phyloP scores from a whole-genome alignment of 495 filamentous ascomycete genomes.

The Glarea lozoyensis region DNA sequence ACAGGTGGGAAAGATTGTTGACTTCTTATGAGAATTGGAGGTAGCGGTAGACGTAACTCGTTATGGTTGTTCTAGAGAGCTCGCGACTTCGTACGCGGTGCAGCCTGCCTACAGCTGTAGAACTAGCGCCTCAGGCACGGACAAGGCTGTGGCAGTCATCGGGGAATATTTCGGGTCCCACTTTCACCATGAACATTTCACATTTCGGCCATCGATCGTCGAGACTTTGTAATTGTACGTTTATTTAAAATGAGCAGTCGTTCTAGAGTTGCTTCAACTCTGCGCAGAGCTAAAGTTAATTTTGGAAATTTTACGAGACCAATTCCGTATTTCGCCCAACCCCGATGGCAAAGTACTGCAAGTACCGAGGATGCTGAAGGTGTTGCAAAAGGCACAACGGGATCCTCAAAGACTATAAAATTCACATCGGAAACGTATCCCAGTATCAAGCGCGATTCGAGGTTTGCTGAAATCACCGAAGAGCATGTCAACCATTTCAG shows the following conservation, averaged over 20 bases:
- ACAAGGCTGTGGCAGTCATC: slow-evolving; percentile 14
- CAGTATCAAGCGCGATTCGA: slow-evolving; percentile 64
- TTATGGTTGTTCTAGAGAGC: slow-evolving; percentile 10
- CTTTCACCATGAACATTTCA: neutral
- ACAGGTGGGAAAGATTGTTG: slow-evolving; percentile 1
- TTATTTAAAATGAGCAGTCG: slow-evolving; percentile 16
- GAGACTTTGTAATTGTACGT: neutral
- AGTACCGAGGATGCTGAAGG: slow-evolving; percentile 30
- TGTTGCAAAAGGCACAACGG: slow-evolving; percentile 21
- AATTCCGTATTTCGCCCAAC: slow-evolving; percentile 14
- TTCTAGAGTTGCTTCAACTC: slow-evolving; percentile 12
- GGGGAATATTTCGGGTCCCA: neutral
- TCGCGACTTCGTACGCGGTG: slow-evolving; percentile 20
- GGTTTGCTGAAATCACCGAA: slow-evolving; percentile 58
- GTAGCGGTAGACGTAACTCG: slow-evolving; percentile 11
- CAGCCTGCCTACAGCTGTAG: slow-evolving; percentile 11
- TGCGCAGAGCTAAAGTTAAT: slow-evolving; percentile 12
- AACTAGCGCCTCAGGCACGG: neutral
- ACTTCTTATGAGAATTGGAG: neutral
- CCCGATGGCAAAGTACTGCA: slow-evolving; percentile 28
- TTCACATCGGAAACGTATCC: slow-evolving; percentile 84
- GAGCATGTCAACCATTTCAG: slow-evolving; percentile 80
- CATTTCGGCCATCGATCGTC: neutral
- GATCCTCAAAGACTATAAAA: slow-evolving; percentile 45
- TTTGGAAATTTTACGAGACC: neutral